Evolutionary conservation across 2,329 filamentous ascomycete species (phyloP).

Genomic region (Neofusicoccum parvum): DNA sequence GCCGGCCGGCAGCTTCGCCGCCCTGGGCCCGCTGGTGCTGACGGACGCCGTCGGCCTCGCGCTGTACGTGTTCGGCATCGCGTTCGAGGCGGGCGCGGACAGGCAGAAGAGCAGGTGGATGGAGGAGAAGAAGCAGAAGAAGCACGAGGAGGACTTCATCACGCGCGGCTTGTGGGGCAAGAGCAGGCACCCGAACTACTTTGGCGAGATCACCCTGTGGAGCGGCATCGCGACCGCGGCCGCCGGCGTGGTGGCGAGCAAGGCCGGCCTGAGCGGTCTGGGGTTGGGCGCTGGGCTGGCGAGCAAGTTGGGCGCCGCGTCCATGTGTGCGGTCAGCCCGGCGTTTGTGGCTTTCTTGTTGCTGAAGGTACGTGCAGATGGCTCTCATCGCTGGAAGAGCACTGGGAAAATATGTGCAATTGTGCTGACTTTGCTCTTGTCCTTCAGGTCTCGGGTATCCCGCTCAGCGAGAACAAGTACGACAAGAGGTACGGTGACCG

Average conservation of each 20-base stretch:
- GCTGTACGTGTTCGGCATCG: constrained; percentile 62
- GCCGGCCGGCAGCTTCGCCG: constrained; percentile 55
- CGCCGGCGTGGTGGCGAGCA: constrained; percentile 58
- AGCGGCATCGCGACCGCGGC: constrained; percentile 64
- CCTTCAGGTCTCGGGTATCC: constrained; percentile 54
- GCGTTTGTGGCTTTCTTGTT: constrained; percentile 66
- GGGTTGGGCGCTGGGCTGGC: constrained; percentile 52
- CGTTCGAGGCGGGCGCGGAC: constrained; percentile 65
- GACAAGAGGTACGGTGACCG: constrained; percentile 64
- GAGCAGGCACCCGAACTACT: constrained; percentile 69
- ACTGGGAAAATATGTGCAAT: background rate
- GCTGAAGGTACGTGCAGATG: constrained; percentile 55
- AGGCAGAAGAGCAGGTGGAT: constrained; percentile 65
- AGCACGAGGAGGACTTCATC: constrained; percentile 68
- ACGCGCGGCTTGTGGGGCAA: constrained; percentile 64
- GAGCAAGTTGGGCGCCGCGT: constrained; percentile 49
- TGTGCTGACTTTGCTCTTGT: constrained; percentile 8
- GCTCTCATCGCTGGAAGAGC: too few species aligned
- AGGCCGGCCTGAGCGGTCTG: constrained; percentile 60
- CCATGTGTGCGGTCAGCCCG: constrained; percentile 61
- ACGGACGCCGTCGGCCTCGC: constrained; percentile 61
- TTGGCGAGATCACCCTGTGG: constrained; percentile 72
- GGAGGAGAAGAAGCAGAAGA: constrained; percentile 63
- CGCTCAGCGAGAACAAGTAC: constrained; percentile 70
- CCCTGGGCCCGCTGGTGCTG: constrained; percentile 47